These are phyloP conservation scores for Penstemon barbatus DNA, from an alignment of 257 asterid genomes.

Conservation along the genomic window DNA sequence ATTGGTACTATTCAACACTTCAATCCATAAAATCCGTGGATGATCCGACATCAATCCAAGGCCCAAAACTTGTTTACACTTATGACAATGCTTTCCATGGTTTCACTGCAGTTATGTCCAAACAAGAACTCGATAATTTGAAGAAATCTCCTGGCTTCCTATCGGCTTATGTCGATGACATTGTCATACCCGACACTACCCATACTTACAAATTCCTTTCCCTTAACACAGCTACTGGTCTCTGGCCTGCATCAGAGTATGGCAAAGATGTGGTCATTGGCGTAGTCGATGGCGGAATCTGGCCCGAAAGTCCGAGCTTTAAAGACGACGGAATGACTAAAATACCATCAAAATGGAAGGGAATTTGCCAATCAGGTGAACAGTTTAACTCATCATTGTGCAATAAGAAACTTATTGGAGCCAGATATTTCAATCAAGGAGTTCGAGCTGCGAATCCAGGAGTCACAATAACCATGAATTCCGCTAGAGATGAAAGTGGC, in stretches of 20 bases:
- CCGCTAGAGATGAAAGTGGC: no score
- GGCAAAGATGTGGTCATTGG: no score
- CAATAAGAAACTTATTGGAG: slow-evolving; percentile 35
- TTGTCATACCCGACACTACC: slow-evolving; percentile 23
- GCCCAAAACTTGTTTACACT: slow-evolving; percentile 26
- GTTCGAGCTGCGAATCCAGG: no score
- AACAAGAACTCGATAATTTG: slow-evolving; percentile 9
- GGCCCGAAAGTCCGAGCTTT: no score
- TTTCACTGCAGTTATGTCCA: slow-evolving; percentile 21
- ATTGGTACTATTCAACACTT: slow-evolving; percentile 35
- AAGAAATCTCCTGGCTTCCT: background rate
- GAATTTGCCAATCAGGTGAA: slow-evolving; percentile 26
- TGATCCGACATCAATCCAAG: background rate
- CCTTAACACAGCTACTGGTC: background rate
- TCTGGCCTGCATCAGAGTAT: no score
- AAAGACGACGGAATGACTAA: no score
- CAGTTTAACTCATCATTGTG: slow-evolving; percentile 31
- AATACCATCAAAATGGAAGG: slow-evolving; percentile 29
- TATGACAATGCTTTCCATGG: slow-evolving; percentile 35
- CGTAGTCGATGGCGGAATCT: no score
- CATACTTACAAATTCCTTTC: slow-evolving; percentile 26
- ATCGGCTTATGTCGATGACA: background rate
- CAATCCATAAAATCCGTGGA: slow-evolving; percentile 20
- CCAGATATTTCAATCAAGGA: slow-evolving; percentile 14
- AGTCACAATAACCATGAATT: no score